Percentiles rank a stretch among this genome's conserved stretches.
Conservation (phyloP, 2,329 filamentous ascomycete genomes). For the Podosphaera aphanis region DNA sequence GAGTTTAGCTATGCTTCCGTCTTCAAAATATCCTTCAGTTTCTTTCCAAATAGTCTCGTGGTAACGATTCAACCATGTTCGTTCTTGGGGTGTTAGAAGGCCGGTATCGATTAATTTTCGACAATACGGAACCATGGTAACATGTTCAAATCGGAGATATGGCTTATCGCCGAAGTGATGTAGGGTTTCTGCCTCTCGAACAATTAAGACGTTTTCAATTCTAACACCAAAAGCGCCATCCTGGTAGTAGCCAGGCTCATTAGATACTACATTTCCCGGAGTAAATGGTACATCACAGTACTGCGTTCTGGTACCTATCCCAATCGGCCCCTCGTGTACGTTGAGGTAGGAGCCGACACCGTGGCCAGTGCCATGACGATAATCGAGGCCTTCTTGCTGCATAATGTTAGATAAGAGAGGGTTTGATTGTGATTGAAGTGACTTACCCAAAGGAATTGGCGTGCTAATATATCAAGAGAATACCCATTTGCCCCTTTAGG, state of each 20-base stretch:
- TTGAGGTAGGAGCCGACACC: conserved; percentile 90
- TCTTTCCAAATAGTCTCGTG: conserved; percentile 62
- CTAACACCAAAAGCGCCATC: conserved; percentile 86
- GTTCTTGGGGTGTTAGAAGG: conserved; percentile 51
- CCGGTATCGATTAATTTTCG: conserved; percentile 58
- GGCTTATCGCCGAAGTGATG: conserved; percentile 83
- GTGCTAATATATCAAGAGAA: conserved; percentile 66
- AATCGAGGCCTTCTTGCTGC: conserved; percentile 60
- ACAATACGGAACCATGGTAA: conserved; percentile 92
- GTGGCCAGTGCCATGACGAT: conserved; percentile 88
- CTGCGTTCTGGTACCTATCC: conserved; percentile 76
- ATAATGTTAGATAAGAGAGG: conserved; percentile 2
- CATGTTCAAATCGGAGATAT: conserved; percentile 85
- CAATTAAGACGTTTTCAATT: conserved; percentile 89
- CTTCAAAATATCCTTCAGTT: conserved; percentile 52
- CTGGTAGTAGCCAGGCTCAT: conserved; percentile 93
- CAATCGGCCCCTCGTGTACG: conserved; percentile 91
- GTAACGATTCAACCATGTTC: conserved; percentile 70
- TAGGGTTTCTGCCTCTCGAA: conserved; percentile 66
- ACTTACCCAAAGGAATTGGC: conserved; percentile 71
- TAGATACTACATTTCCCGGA: conserved; percentile 84
- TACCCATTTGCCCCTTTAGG: conserved; percentile 90
- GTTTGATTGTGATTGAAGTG: not conserved
- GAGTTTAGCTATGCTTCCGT: conserved; percentile 43
- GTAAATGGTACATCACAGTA: conserved; percentile 77